Evolutionary conservation across 2,329 filamentous ascomycete species (phyloP), one percentile per base, ranked within the genome.

Genomic region (Trichophaea hybrida): DNA sequence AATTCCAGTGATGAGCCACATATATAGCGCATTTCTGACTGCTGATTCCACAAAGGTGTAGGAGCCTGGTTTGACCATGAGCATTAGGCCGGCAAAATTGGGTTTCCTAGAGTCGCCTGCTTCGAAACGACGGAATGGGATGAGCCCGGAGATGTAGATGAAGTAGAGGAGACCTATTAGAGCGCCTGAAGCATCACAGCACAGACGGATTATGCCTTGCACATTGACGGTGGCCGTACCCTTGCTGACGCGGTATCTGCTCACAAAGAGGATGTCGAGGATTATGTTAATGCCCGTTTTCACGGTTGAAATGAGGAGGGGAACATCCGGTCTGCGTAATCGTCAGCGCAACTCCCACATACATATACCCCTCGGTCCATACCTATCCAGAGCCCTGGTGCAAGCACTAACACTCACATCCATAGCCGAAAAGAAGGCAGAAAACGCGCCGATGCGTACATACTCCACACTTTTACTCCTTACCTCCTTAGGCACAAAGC

Each of bases 261-360:
- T 86, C 49, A 87, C 80, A 38, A 88, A 68, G 0, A 87, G 72
- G 58, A 87, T 68, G 63, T 86, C 83, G 0, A 87, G 74, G 1
- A 82, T 61, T 58, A 88, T 87, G 65, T 87, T 87, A 61, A 85
- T 69, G 0, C 74, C 71, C 57, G 86, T 84, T 64, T 84, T 84
- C 55, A 77, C 74, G 0, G 75, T 77, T 68, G 78, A 85, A 63
- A 87, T 83, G 0, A 85, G 67, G 0, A 88, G 72, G 0, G 83
- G 83, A 0, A 87, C 81, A 67, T 88, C 83, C 0, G 84, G 84
- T 35, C 66, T 65, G 57, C 46, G 32, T 34, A 34, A 34, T 15
- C 54, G n/a, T 55, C 8, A 40, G n/a, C 13, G 34, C n/a, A 13
- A n/a, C 13, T 12, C 7, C 31, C 51, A 56, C 48, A 15, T n/a